Evolutionary conservation across 2,329 filamentous ascomycete genomes (phyloP), one percentile per base, ranked within the genome.

Genomic region (Hypoxylon sp.): DNA sequence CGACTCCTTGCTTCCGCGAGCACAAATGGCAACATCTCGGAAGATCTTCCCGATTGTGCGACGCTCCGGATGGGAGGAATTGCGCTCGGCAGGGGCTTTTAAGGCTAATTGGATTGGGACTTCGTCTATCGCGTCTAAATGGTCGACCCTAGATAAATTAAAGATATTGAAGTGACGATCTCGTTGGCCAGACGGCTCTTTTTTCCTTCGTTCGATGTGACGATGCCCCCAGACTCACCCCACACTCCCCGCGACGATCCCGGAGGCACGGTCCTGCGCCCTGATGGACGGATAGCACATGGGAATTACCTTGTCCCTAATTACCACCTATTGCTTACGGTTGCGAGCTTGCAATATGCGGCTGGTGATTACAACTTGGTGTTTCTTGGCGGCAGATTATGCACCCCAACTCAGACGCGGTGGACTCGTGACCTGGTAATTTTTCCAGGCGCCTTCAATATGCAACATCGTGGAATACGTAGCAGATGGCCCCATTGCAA

Each of bases 21-120:
- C 69, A 71, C 66, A 75, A 74, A 70, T 42, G 73, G 73, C 32
- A 75, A 73, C 65, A 50, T 42, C 40, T 64, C 73, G 73, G 73
- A 75, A 68, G 48, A 65, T 68, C 46, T 61, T 67, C 65, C 73
- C 73, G 70, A 72, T 60, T 65, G 57, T 70, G 69, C 66, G 52
- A 69, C 63, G 52, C 59, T 56, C 56, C 68, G 72, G 70, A 56
- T 61, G 49, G 61, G 71, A 71, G 69, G 73, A 71, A 72, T 61
- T 64, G 38, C 32, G 48, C 52, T 53, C 53, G 69, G 64, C 66
- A 71, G 69, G 70, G 70, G 71, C 54, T 60, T 69, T 72, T 71
- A 62, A 69, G 71, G 65, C 69, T 72, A 72, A 75, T 73, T 71
- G 59, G 56, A 57, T 51, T 59, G 38, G 45, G 44, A 64, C 56